Evolutionary conservation across 2,329 filamentous ascomycete species (phyloP), one percentile per base, ranked within the genome.

Genomic region (Trichoderma koningiopsis): DNA sequence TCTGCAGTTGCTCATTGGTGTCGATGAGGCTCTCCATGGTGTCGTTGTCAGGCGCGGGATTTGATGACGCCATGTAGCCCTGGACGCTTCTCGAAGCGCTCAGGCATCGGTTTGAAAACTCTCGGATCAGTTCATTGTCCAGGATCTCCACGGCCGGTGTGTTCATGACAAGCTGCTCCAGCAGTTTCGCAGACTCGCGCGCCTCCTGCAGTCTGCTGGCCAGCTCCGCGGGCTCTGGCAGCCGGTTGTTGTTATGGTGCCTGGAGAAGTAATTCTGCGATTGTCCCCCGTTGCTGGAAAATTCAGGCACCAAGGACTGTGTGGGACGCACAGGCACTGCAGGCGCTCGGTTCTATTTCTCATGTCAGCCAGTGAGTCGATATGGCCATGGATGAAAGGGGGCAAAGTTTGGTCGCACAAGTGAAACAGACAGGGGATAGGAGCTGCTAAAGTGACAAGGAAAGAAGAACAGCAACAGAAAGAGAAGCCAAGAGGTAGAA

Each of bases 1-100:
- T 88, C 71, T 93, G 92, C 35, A 99, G 84, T 77, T 95, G 92
- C 79, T 98, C 96, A 77, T 97, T 97, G 16, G 93, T 96, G 79
- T 97, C 94, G 76, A 99, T 97, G 71, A 99, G 83, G 16, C 89
- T 94, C 77, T 96, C 89, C 87, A 98, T 93, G 1, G 95, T 98
- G 73, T 97, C 91, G 75, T 97, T 95, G 79, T 98, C 96, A 0
- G 95, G 94, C 0, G 88, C 78, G 0, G 95, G 94, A 77, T 93
- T 87, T 68, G 91, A 89, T 58, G 90, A 88, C 53, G 89, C 85
- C 84, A 98, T 97, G 81, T 96, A 98, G 37, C 85, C 85, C 76
- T 97, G 94, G 74, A 98, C 89, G 76, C 91, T 93, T 66, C 90
- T 87, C 64, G 92, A 91, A 5, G 95, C 95, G 68, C 89, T 87